Conservation (phyloP, 257 asterid genomes). For the Linderniella brevidens region DNA sequence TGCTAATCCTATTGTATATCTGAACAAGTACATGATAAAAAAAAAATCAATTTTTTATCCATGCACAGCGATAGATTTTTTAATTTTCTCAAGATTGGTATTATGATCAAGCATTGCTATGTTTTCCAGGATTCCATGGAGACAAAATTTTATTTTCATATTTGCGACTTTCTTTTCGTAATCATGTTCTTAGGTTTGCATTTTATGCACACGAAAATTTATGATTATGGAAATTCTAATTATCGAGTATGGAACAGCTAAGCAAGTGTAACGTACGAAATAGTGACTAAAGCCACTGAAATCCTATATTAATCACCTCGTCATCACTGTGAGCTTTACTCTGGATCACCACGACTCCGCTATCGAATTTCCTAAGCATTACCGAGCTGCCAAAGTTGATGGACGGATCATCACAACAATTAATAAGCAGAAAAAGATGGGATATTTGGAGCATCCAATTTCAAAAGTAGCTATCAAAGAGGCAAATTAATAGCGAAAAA, state of each 20-base stretch:
- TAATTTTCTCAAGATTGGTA: too few relatives aligned
- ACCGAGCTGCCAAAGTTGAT: slow-evolving; percentile 40
- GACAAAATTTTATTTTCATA: too few relatives aligned
- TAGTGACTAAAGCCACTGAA: not conserved
- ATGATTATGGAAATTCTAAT: too few relatives aligned
- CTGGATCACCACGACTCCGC: slow-evolving; percentile 95
- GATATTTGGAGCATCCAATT: slow-evolving; percentile 5
- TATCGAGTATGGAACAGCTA: too few relatives aligned
- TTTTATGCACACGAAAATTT: too few relatives aligned
- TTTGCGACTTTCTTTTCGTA: too few relatives aligned
- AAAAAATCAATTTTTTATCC: not conserved
- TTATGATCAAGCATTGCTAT: too few relatives aligned
- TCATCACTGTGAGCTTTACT: slow-evolving; percentile 78
- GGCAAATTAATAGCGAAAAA: slow-evolving; percentile 10
- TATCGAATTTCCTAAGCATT: slow-evolving; percentile 89
- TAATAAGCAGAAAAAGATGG: too few relatives aligned
- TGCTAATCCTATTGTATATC: slow-evolving; percentile 63
- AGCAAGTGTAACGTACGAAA: not conserved
- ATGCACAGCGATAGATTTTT: too few relatives aligned
- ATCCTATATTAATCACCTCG: slow-evolving; percentile 33
- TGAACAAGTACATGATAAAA: slow-evolving; percentile 12
- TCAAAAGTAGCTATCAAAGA: not conserved
- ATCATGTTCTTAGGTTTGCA: too few relatives aligned
- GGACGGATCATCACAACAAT: too few relatives aligned
- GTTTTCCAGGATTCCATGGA: too few relatives aligned